These are phyloP conservation scores for Candida easanensis DNA, from an alignment of 805 yeast genomes.

Conservation along the genomic window DNA sequence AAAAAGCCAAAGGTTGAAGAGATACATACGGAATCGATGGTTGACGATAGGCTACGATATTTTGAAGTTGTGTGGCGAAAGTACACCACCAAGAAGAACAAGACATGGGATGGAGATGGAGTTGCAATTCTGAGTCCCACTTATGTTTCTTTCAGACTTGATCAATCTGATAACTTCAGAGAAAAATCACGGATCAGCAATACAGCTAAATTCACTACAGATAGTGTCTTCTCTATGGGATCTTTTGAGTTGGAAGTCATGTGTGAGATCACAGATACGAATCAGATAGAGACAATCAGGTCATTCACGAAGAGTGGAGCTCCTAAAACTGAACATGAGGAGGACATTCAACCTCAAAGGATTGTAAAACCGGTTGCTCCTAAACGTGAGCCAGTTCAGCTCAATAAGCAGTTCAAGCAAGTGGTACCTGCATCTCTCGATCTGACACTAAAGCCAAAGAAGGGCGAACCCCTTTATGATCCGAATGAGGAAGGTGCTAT, in stretches of 20 bases:
- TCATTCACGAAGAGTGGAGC: conserved; percentile 11
- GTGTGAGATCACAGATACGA: conserved; percentile 34
- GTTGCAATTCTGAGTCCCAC: conserved; percentile 35
- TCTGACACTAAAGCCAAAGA: conserved; percentile 11
- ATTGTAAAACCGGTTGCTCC: conserved; percentile 1
- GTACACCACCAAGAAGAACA: conserved; percentile 70
- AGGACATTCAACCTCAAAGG: background rate
- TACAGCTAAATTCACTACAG: conserved; percentile 29
- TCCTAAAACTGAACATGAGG: conserved; percentile 1
- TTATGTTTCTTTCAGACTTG: conserved; percentile 31
- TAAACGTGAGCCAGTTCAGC: conserved; percentile 11
- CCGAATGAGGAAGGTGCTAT: conserved; percentile 35
- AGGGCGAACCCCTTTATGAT: conserved; percentile 38
- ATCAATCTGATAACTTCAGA: conserved; percentile 30
- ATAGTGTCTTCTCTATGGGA: conserved; percentile 49
- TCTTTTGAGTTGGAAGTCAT: conserved; percentile 62
- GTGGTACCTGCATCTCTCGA: conserved; percentile 22
- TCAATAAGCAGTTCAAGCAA: conserved; percentile 26
- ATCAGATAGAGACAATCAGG: conserved; percentile 22
- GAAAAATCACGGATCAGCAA: conserved; percentile 22
- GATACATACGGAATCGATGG: background rate
- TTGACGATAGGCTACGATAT: conserved; percentile 10
- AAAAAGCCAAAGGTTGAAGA: background rate
- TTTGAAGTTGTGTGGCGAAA: conserved; percentile 47
- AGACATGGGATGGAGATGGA: conserved; percentile 96